Conservation (phyloP, 495 filamentous ascomycete genomes). For the Rusavskia elegans region DNA sequence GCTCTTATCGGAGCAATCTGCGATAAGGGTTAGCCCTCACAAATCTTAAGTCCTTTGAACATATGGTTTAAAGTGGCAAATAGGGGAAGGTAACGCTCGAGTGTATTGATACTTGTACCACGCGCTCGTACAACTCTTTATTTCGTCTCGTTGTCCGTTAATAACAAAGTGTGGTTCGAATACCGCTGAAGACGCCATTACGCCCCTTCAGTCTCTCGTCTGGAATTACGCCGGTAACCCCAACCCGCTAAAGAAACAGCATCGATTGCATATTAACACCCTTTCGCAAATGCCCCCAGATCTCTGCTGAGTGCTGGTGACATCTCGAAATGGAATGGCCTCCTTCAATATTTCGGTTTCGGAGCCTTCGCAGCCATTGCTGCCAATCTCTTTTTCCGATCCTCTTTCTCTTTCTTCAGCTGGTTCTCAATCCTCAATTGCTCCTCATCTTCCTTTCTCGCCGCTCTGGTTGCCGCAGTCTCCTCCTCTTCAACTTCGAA, state of each 20-base stretch:
- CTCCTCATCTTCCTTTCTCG: constrained; percentile 43
- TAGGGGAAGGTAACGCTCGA: background rate
- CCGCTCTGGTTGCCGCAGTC: constrained; percentile 27
- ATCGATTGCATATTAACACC: background rate
- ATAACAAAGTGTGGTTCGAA: too few species aligned
- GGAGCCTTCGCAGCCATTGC: constrained; percentile 20
- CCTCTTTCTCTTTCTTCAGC: constrained; percentile 39
- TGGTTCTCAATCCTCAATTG: constrained; percentile 35
- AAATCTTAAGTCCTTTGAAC: too few species aligned
- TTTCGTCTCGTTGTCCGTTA: too few species aligned
- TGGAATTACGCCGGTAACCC: background rate
- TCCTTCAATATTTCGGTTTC: background rate
- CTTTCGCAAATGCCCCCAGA: too few species aligned
- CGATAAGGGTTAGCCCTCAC: background rate
- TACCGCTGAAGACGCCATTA: background rate
- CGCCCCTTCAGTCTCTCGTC: too few species aligned
- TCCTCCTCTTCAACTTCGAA: constrained; percentile 47
- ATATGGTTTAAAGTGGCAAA: too few species aligned
- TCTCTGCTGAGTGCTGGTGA: too few species aligned
- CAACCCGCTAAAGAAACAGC: background rate
- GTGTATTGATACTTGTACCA: background rate
- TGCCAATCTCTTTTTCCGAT: constrained; percentile 34
- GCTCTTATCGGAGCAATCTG: background rate
- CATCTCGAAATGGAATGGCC: background rate
- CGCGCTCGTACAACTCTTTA: too few species aligned